Evolutionary conservation across 345 rosid species (phyloP).

Genomic region (Eucalyptus curtisii): DNA sequence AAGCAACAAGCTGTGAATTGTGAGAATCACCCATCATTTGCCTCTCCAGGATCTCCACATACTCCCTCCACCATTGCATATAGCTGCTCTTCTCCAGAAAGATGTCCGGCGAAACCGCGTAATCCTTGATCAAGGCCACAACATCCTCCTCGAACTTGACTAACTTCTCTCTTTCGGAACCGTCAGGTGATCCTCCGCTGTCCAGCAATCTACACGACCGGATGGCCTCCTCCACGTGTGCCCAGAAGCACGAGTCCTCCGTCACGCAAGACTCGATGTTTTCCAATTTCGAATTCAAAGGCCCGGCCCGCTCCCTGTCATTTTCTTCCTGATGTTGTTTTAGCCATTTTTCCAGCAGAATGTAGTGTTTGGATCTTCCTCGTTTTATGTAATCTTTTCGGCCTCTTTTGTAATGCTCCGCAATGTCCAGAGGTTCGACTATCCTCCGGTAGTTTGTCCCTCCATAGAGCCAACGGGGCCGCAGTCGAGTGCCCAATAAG

Average conservation of each 20-base stretch:
- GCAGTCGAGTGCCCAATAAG: conserved; percentile 5
- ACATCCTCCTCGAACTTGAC: background rate
- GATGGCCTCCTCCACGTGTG: background rate
- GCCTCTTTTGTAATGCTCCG: conserved; percentile 18
- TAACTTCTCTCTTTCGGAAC: no score
- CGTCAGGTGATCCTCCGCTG: background rate
- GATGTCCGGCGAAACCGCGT: background rate
- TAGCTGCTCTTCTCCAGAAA: background rate
- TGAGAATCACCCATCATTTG: background rate
- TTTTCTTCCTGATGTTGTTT: no score
- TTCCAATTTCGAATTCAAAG: background rate
- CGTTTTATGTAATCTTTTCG: conserved; percentile 3
- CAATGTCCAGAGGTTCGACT: conserved; percentile 74
- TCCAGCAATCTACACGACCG: background rate
- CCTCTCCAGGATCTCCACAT: background rate
- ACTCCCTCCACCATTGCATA: background rate
- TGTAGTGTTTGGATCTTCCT: conserved; percentile 38
- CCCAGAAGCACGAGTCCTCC: conserved; percentile 50
- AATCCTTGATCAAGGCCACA: background rate
- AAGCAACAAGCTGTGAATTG: background rate
- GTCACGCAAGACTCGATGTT: background rate
- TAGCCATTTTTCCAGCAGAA: conserved; percentile 36
- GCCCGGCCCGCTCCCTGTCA: background rate
- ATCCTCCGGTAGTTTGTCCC: conserved; percentile 51
- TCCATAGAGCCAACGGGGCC: conserved; percentile 13